Evolutionary conservation across 495 filamentous ascomycete genomes (phyloP), one percentile per base, ranked within the genome.

Genomic region (Platismatia glauca): DNA sequence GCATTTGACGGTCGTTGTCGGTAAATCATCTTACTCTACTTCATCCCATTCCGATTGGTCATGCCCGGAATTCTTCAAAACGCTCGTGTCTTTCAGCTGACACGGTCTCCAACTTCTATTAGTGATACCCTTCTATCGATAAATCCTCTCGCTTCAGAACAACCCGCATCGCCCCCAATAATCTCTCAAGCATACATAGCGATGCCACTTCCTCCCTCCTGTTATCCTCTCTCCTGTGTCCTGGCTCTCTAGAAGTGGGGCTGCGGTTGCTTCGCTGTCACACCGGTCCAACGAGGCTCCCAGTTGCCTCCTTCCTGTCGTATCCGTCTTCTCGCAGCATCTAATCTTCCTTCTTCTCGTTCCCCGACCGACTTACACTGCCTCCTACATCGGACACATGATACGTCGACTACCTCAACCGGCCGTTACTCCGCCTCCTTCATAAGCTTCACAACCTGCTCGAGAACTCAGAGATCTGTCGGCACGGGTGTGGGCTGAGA

Each of bases 31-130:
- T n/a, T n/a, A n/a, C n/a, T n/a, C n/a, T 24, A 20, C 52, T 56
- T 7, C 52, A 52, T 55, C 6, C 24, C 37, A 41, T 22, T 22
- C 60, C 38, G 60, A 41, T 62, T 56, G 60, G 48, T 62, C 37
- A 35, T 33, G 41, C 60, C 29, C 52, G 24, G 12, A 62, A 46
- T 52, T 15, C 8, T 11, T 50, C 43, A n/a, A 8, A 22, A 44
- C 38, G 22, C 59, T 55, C 12, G 24, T 62, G 11, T 43, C 24
- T 18, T 55, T 33, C 37, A 56, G 50, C 60, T 62, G 60, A 62
- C 60, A 62, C n/a, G n/a, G 8, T 56, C 38, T 31, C 38, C 8
- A 37, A 35, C 38, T 62, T 18, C n/a, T 37, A 56, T 56, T 24
- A 43, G 50, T 56, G 52, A 62, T 55, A 56, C 46, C 13, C 60